phyloP scores from a whole-genome alignment of 2,329 filamentous ascomycete genomes.

The Pseudocercospora crystallina region DNA sequence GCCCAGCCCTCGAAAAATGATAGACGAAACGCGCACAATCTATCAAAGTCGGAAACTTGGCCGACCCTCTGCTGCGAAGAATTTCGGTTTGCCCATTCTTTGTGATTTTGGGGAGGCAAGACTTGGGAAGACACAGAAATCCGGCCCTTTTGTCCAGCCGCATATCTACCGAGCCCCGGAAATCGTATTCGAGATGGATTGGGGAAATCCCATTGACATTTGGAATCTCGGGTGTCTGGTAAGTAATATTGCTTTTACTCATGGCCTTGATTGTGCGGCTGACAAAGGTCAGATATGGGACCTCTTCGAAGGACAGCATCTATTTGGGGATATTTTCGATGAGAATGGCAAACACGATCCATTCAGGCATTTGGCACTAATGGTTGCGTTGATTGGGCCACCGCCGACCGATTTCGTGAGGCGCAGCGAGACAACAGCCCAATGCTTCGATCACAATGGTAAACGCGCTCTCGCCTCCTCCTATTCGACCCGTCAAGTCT shows the following conservation, averaged over 20 bases:
- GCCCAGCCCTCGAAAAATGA: neutral
- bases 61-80: slow-evolving; percentile 2
- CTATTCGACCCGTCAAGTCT: neutral
- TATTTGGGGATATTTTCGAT: slow-evolving; percentile 32
- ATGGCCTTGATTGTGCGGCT: neutral
- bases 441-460: neutral
- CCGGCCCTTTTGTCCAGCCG: slow-evolving; percentile 4
- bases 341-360: slow-evolving; percentile 8
- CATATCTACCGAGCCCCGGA: slow-evolving; percentile 12
- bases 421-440: neutral
- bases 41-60: slow-evolving; percentile 21
- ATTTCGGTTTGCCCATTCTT: slow-evolving; percentile 10
- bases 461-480: neutral
- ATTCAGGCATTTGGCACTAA: slow-evolving; percentile 29
- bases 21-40: slow-evolving; percentile 14
- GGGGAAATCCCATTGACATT: slow-evolving; percentile 7
- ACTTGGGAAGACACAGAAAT: neutral
- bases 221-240: slow-evolving; percentile 10
- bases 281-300: slow-evolving; percentile 35
- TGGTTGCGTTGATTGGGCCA: slow-evolving; percentile 28
- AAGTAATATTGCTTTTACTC: neutral
- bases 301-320: slow-evolving; percentile 33
- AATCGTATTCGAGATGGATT: slow-evolving; percentile 8
- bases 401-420: slow-evolving; percentile 21
- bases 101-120: slow-evolving; percentile 16